phyloP scores from a whole-genome alignment of 768 basidiomycete species.

The Dentipellis sp. region DNA sequence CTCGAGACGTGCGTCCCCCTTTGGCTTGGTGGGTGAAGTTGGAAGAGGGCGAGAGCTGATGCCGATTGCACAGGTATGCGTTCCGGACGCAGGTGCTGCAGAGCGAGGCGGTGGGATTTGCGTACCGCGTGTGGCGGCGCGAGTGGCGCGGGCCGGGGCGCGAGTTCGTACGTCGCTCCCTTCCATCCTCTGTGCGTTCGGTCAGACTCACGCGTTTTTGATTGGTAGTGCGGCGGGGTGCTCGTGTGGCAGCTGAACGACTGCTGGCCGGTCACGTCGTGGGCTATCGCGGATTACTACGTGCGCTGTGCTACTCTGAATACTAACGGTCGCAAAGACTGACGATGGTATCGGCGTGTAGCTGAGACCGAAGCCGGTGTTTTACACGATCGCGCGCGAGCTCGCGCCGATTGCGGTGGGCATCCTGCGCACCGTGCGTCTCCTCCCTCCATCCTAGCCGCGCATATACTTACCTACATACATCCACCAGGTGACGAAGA shows the following conservation, averaged over 20 bases:
- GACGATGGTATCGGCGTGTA: background rate
- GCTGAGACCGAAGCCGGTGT: constrained; percentile 79
- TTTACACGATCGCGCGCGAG: constrained; percentile 80
- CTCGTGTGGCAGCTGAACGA: constrained; percentile 55
- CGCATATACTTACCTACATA: too few relatives aligned
- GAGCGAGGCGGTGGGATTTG: constrained; percentile 82
- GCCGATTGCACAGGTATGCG: constrained; percentile 48
- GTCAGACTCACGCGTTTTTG: background rate
- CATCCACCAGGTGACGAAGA: constrained; percentile 40
- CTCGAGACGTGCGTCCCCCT: constrained; percentile 55
- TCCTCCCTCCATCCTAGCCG: background rate
- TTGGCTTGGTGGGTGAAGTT: background rate
- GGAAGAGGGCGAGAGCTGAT: too few relatives aligned
- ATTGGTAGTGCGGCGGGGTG: background rate
- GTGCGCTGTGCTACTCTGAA: constrained; percentile 21
- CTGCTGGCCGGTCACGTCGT: constrained; percentile 91
- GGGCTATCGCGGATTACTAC: constrained; percentile 93
- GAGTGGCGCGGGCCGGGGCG: constrained; percentile 84
- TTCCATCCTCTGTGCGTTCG: too few relatives aligned
- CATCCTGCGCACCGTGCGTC: constrained; percentile 49
- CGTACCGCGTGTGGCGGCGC: constrained; percentile 85
- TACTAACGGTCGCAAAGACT: too few relatives aligned
- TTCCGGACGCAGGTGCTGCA: constrained; percentile 97
- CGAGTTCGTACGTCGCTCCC: constrained; percentile 81
- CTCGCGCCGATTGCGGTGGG: constrained; percentile 74